These are phyloP conservation scores for Phalaenopsis aphrodite DNA, from an alignment of 106 monocot genomes.

Conservation along the genomic window DNA sequence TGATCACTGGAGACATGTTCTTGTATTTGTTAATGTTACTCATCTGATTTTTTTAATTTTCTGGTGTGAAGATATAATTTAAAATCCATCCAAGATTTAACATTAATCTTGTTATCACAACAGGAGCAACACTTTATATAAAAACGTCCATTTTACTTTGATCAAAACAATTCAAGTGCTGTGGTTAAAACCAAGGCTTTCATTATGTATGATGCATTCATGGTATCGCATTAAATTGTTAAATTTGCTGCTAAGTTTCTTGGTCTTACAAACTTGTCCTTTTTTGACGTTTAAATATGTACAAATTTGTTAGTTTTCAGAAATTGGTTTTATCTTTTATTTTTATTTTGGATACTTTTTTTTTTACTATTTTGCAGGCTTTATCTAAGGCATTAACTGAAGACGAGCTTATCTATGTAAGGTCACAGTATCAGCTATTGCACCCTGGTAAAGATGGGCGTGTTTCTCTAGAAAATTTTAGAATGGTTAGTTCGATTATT, in stretches of 20 bases:
- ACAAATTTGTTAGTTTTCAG: not conserved
- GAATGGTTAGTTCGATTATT: constrained; percentile 37
- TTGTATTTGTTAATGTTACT: constrained; percentile 2
- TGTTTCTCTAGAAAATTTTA: constrained; percentile 79
- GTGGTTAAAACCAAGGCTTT: not conserved
- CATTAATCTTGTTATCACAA: not conserved
- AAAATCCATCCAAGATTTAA: not conserved
- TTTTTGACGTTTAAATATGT: not conserved
- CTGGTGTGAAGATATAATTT: not conserved
- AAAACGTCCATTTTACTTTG: not conserved
- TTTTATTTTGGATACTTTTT: constrained; percentile 1
- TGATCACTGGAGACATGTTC: not conserved
- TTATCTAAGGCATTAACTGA: constrained; percentile 83
- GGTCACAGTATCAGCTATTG: constrained; percentile 66
- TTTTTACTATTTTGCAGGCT: constrained; percentile 44
- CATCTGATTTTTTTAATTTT: not conserved
- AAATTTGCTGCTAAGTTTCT: not conserved
- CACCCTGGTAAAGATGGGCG: constrained; percentile 74
- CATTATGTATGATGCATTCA: not conserved
- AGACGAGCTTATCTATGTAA: constrained; percentile 70
- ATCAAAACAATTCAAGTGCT: not conserved
- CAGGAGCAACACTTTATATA: not conserved
- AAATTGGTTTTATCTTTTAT: not conserved
- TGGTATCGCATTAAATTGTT: not conserved
- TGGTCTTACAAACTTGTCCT: not conserved